Evolutionary conservation across 441 rosid species (phyloP).

Genomic region (Jatropha podagrica): DNA sequence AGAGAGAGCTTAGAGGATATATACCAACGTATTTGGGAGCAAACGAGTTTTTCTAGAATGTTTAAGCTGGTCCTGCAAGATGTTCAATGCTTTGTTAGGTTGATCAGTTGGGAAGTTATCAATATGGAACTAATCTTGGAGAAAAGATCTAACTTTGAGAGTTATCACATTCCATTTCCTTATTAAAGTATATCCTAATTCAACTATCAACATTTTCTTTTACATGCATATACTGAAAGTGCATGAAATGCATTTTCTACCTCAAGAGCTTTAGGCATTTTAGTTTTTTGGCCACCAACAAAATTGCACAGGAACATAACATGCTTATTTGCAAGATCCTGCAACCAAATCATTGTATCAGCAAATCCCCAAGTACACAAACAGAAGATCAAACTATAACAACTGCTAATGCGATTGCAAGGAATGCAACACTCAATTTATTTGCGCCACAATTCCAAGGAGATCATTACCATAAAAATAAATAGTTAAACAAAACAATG

Average conservation of each 20-base stretch:
- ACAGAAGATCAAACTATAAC: neutral
- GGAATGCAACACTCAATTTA: slow-evolving; percentile 1
- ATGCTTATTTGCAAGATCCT: slow-evolving; percentile 82
- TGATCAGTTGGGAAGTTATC: slow-evolving; percentile 10
- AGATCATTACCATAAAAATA: neutral
- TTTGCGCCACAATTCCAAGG: slow-evolving; percentile 6
- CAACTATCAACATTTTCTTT: neutral
- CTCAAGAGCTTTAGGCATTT: slow-evolving; percentile 66
- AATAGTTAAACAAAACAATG: neutral
- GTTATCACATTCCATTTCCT: neutral
- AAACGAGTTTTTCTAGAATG: slow-evolving; percentile 54
- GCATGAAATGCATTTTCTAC: slow-evolving; percentile 33
- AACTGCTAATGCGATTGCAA: slow-evolving; percentile 1
- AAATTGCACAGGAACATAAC: slow-evolving; percentile 57
- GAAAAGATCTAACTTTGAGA: neutral
- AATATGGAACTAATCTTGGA: slow-evolving; percentile 33
- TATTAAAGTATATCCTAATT: neutral
- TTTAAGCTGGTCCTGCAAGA: slow-evolving; percentile 68
- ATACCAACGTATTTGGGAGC: slow-evolving; percentile 47
- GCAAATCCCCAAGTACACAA: slow-evolving; percentile 13
- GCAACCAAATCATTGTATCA: slow-evolving; percentile 27
- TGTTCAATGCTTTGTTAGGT: slow-evolving; percentile 18
- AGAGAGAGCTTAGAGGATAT: slow-evolving; percentile 1
- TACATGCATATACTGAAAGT: neutral
- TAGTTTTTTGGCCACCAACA: slow-evolving; percentile 53